Evolutionary conservation across 371 early-diverging fungal species (phyloP), one percentile per base, ranked within the genome.

Genomic region (Apophysomyces trapeziformis): DNA sequence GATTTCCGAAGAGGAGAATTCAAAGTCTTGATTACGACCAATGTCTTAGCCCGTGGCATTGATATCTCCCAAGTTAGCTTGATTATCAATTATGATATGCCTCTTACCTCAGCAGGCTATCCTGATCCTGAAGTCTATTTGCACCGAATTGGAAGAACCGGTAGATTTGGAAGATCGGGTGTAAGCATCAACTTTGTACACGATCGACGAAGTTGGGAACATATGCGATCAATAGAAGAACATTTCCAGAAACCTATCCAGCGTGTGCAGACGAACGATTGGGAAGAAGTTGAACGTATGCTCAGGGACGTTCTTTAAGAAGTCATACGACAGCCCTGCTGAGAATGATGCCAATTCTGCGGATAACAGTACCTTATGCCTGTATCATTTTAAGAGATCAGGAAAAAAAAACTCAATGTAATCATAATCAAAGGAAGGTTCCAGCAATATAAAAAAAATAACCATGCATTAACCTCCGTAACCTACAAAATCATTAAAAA

Each of bases 121-220:
- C 90, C 95, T 0, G 97, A 96, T 64, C 87, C 87, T 14, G 98
- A 98, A 72, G 98, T 98, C 0, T 99, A 99, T 72, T 82, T 99
- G 43, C 99, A 99, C 76, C 90, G 99, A 66, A 98, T 99, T 70
- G 99, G 99, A 12, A 90, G 99, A 70, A 99, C 99, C 0, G 99
- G 99, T 38, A 89, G 99, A 60, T 99, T 99, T 73, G 99, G 99
- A 13, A 91, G 99, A 63, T 88, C 88, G 0, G 99, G 99, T 32
- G 95, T 98, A 18, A 91, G 93, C 54, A 93, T 99, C 78, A 99
- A 99, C 79, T 97, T 99, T 86, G 92, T 98, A 0, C 92, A 93
- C 68, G 90, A 95, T 70, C 72, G 83, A 37, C 68, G 75, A 71
- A 87, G 85, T 58, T 86, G 82, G 79, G 73, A 85, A 39, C 86